A percentile compares a stretch with the other conserved stretches of the same genome.
phyloP scores from a whole-genome alignment of 768 basidiomycete genomes.

The Russula sp. region DNA sequence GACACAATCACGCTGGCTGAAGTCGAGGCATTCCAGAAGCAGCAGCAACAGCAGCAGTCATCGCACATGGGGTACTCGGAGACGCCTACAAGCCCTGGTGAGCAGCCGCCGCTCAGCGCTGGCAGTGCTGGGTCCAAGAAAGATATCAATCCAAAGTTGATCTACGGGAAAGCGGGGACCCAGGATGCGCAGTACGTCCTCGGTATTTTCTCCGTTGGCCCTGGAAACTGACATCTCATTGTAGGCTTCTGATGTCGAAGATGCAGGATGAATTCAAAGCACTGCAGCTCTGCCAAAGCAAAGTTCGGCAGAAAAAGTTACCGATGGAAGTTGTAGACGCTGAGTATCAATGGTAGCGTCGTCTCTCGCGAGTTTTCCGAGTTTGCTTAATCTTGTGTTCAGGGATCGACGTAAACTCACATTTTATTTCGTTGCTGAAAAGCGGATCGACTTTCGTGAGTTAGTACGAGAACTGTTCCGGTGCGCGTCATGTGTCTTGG shows the following conservation, averaged over 20 bases:
- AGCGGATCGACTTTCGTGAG: slow-evolving; percentile 93
- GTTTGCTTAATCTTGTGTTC: neutral
- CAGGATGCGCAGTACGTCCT: slow-evolving; percentile 74
- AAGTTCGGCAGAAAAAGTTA: slow-evolving; percentile 88
- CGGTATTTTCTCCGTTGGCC: neutral
- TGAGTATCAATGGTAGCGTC: slow-evolving; percentile 89
- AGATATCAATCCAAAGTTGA: slow-evolving; percentile 96
- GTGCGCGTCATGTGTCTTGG: slow-evolving; percentile 35
- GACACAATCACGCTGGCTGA: slow-evolving; percentile 86
- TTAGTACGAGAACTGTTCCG: slow-evolving; percentile 92
- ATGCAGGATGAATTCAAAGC: slow-evolving; percentile 90
- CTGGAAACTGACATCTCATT: slow-evolving; percentile 7
- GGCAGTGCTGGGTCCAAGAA: slow-evolving; percentile 52
- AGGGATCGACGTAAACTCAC: slow-evolving; percentile 98
- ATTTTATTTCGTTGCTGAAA: slow-evolving; percentile 96
- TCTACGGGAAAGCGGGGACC: slow-evolving; percentile 79
- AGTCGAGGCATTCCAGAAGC: slow-evolving; percentile 85
- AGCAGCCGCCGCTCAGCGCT: slow-evolving; percentile 22
- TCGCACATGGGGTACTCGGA: slow-evolving; percentile 41
- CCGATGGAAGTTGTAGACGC: slow-evolving; percentile 99
- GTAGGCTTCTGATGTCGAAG: slow-evolving; percentile 72
- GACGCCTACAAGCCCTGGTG: slow-evolving; percentile 46
- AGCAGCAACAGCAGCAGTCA: slow-evolving; percentile 45
- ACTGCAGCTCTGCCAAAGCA: slow-evolving; percentile 82
- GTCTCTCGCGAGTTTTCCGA: neutral